Conservation (phyloP, 345 rosid species). For the Salix caprea region DNA sequence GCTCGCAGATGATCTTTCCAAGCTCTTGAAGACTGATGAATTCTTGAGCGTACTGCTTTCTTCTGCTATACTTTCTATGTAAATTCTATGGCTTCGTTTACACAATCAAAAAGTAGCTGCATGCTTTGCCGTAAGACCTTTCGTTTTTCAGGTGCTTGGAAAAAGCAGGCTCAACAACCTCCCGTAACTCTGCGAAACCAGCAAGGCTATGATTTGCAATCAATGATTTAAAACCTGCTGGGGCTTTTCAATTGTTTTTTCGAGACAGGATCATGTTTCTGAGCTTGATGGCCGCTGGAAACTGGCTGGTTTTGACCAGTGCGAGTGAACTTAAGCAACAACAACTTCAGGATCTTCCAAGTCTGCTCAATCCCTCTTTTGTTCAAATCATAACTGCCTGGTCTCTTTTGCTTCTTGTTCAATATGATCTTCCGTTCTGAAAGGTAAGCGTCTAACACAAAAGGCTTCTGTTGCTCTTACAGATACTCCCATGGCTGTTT, state of each 20-base stretch:
- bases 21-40: conserved; percentile 10
- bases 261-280: conserved; percentile 4
- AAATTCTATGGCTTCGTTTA: not conserved
- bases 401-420: conserved; percentile 7
- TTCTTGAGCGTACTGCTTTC: conserved; percentile 1
- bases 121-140: conserved; percentile 13
- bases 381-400: not conserved
- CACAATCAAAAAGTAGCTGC: conserved; percentile 10
- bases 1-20: conserved; percentile 17
- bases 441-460: conserved; percentile 19
- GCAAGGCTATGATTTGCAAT: conserved; percentile 15
- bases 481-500: conserved; percentile 37
- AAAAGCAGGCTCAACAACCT: not conserved
- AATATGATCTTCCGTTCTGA: conserved; percentile 18
- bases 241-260: not conserved
- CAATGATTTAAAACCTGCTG: conserved; percentile 10
- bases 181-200: conserved; percentile 12
- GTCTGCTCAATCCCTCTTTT: not conserved
- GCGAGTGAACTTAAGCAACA: conserved; percentile 19
- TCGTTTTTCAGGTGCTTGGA: conserved; percentile 10
- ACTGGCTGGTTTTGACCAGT: conserved; percentile 6
- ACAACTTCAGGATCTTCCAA: conserved; percentile 21
- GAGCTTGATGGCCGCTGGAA: conserved; percentile 15
- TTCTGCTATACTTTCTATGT: not conserved
- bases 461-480: conserved; percentile 39